These are phyloP conservation scores for Verruconis gallopava DNA, from an alignment of 2,329 filamentous ascomycete species.

Conservation along the genomic window DNA sequence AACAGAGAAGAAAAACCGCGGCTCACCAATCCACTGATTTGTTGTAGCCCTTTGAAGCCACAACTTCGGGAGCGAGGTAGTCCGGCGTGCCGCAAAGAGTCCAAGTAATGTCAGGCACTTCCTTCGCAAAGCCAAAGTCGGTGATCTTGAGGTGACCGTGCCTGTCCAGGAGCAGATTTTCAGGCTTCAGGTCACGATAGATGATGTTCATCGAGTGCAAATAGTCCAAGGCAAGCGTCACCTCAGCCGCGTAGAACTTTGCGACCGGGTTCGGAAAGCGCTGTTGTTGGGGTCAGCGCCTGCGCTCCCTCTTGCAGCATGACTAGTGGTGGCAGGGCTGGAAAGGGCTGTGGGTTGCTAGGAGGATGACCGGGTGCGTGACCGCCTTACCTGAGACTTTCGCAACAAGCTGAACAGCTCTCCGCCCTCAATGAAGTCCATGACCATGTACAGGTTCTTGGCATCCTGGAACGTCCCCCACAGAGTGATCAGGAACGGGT, in stretches of 20 bases:
- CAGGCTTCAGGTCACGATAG: constrained; percentile 92
- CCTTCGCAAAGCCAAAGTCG: constrained; percentile 97
- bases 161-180: constrained; percentile 81
- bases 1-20: no score
- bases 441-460: constrained; percentile 98
- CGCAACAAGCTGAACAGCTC: constrained; percentile 90
- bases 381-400: constrained; percentile 81
- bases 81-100: constrained; percentile 95
- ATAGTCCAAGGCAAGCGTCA: constrained; percentile 89
- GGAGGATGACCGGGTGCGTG: constrained; percentile 9
- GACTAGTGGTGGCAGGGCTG: no score
- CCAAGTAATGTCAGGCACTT: constrained; percentile 98
- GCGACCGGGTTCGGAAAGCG: constrained; percentile 97
- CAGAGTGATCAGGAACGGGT: constrained; percentile 92
- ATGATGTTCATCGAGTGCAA: constrained; percentile 92
- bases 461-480: constrained; percentile 98
- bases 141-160: constrained; percentile 95
- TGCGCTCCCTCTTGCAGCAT: no score
- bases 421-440: constrained; percentile 98
- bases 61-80: constrained; percentile 93
- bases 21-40: constrained; percentile 97
- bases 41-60: constrained; percentile 99
- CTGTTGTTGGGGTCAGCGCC: constrained; percentile 35
- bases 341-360: no score
- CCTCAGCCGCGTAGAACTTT: constrained; percentile 97